Conservation (phyloP, 2,329 filamentous ascomycete species). For the Epichloe sp. region DNA sequence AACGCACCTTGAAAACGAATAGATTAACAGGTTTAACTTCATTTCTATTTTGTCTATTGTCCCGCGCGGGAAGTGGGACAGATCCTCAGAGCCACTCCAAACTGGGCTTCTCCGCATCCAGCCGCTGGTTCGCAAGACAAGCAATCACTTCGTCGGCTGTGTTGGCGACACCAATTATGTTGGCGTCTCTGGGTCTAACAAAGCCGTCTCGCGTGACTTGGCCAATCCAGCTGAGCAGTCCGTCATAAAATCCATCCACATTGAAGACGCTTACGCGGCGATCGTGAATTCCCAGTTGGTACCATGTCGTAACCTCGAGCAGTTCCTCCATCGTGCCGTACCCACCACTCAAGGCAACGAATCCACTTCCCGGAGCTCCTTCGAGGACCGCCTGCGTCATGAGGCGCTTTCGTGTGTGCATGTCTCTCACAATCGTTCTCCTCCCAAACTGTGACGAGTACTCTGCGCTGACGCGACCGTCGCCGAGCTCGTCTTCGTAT, state of each 20-base stretch:
- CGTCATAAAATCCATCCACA: conserved; percentile 81
- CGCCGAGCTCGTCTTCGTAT: conserved; percentile 53
- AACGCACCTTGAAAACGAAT: too few species aligned
- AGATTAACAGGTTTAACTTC: too few species aligned
- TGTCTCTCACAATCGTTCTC: conserved; percentile 80
- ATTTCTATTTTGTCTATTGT: too few species aligned
- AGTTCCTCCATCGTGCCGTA: conserved; percentile 93
- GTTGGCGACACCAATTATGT: neutral
- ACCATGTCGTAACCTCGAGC: conserved; percentile 82
- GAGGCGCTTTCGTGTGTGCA: conserved; percentile 86
- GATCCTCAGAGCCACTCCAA: neutral
- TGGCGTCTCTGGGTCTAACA: conserved; percentile 28
- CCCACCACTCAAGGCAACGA: conserved; percentile 77
- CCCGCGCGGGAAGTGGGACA: neutral
- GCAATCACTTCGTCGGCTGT: neutral
- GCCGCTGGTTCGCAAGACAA: neutral
- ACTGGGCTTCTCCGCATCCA: neutral
- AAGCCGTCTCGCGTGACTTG: conserved; percentile 64
- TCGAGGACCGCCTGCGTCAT: conserved; percentile 79
- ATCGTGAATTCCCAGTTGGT: conserved; percentile 82
- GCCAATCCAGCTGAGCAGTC: conserved; percentile 65
- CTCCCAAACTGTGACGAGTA: conserved; percentile 54
- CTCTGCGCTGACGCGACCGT: conserved; percentile 14
- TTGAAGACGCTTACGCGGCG: conserved; percentile 69
- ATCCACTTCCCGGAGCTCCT: conserved; percentile 72